Percentiles rank a stretch among this genome's conserved stretches.
These are phyloP conservation scores for Schoenoplectus tabernaemontani DNA, from an alignment of 202 grass and related monocot genomes.

Conservation along the genomic window DNA sequence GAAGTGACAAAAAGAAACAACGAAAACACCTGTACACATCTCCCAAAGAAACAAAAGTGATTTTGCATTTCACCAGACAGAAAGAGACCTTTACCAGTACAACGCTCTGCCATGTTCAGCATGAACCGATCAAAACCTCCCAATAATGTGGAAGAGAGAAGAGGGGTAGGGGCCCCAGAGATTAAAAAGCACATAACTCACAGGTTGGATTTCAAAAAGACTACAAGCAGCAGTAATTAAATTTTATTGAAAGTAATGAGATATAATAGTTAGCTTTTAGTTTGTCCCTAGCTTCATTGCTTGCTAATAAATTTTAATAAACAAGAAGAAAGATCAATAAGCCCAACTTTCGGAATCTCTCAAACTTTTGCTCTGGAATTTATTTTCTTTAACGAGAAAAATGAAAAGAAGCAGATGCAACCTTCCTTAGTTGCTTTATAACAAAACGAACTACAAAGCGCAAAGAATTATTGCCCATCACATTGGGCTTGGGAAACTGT, in stretches of 20 bases:
- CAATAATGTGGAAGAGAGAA: too few relatives aligned
- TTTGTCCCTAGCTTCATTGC: too few relatives aligned
- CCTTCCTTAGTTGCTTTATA: too few relatives aligned
- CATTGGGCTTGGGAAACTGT: background rate
- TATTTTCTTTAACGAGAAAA: background rate
- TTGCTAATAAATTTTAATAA: too few relatives aligned
- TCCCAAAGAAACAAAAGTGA: background rate
- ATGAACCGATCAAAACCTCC: too few relatives aligned
- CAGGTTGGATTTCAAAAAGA: too few relatives aligned
- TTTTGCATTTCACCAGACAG: background rate
- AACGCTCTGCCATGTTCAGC: background rate
- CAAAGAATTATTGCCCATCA: background rate
- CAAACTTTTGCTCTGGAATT: background rate
- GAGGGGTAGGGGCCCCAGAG: too few relatives aligned
- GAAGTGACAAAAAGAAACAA: background rate
- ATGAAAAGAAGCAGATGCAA: background rate
- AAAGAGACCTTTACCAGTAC: background rate
- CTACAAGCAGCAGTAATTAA: too few relatives aligned
- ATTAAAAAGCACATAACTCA: too few relatives aligned
- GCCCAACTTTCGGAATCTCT: background rate
- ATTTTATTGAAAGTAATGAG: too few relatives aligned
- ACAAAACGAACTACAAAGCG: background rate
- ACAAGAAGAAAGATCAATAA: too few relatives aligned
- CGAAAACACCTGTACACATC: background rate
- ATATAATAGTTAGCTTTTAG: too few relatives aligned